Base-by-base conservation (phyloP, 2,329 filamentous ascomycete genomes). In the Colletotrichum sp. region DNA sequence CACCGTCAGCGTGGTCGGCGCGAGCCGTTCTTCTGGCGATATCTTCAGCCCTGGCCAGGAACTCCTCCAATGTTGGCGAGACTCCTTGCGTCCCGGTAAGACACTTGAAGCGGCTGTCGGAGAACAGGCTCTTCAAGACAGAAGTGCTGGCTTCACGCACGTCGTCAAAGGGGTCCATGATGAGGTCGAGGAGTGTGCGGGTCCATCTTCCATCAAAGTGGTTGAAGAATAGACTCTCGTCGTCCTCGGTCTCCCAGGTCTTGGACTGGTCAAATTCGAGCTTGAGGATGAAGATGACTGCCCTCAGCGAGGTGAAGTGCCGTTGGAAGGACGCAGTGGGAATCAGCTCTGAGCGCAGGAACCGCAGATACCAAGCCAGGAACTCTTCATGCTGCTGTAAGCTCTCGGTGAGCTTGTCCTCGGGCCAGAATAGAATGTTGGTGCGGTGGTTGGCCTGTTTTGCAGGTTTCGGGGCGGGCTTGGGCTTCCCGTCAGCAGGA, bases 81-180 rank as follows among this genome's bases (percentile, higher is more conserved):
- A 68, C 24, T 64, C 78, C 24, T 36, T 55, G 34, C 15, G 24
- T 52, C 55, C 73, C 75, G 67, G 77, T 26, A 30, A 78, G 83
- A 62, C 67, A 78, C 49, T 78, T 75, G 24, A 82, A 86, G 28
- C 84, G 82, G 18, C 82, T 79, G 28, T 86, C 84, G 3, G 87
- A 84, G 55, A 91, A 86, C n/a, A 90, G 80, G 68, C 86, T 87
- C 77, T 82, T 83, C 32, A 94, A 79, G 3, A 92, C 85, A 3
- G 83, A 84, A 0, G 88, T 86, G 4, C 92, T 89, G 49, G 86
- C 84, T 59, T 90, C 92, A 79, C 96, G 90, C 6, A 99, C 94
- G 83, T 99, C 97, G 73, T 99, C 97, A 81, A 98, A 99, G 0
- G 96, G 95, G 80, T 99, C 95, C 81, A 98, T 88, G 9, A 98